Base-by-base conservation (phyloP, 306 rosid genomes). In the Cucumis cinereus region DNA sequence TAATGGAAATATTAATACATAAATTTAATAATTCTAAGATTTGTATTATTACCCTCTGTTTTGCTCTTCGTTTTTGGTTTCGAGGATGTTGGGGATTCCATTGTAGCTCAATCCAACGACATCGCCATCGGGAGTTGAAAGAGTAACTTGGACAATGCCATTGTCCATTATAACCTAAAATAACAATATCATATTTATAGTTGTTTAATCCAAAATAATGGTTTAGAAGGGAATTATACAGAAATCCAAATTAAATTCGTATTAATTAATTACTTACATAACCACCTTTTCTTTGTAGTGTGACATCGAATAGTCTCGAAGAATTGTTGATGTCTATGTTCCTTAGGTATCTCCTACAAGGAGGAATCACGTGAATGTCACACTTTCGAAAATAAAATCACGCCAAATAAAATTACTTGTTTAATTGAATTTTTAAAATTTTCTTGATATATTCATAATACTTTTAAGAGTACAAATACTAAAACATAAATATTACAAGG, bases 101-200 rank as follows among this genome's bases (percentile, higher is more conserved):
- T 70, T 69, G 64, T 83, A 87, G 23, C 83, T 84, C 78, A 89
- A 80, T 74, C 85, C 90, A 45, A 77, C 6, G 7, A 91, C 70
- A 50, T 89, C 67, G 10, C 98, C 98, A 10, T 41, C 78, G 0
- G 97, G 98, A 2, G 15, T 80, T 38, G 96, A 74, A 26, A 91
- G 75, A 17, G 50, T 82, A 26, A 93, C 57, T 66, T 80, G 82
- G 19, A 88, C 80, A 13, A 93, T 24, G 41, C 98, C 93, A 58
- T 93, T 91, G 16, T 63, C 77, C 81, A 93, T 72, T 69, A 82
- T 87, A 43, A 88, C 87, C 96, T 88, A 81, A 45, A 45, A 45
- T 45, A 45, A 45, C 4, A 45, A 45, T 45, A 40, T 30, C 35
- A 30, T 30, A 30, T 30, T 30, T 30, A 30, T 30, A 30, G 35